phyloP scores from a whole-genome alignment of 345 rosid species.

The Gossypium bickii region DNA sequence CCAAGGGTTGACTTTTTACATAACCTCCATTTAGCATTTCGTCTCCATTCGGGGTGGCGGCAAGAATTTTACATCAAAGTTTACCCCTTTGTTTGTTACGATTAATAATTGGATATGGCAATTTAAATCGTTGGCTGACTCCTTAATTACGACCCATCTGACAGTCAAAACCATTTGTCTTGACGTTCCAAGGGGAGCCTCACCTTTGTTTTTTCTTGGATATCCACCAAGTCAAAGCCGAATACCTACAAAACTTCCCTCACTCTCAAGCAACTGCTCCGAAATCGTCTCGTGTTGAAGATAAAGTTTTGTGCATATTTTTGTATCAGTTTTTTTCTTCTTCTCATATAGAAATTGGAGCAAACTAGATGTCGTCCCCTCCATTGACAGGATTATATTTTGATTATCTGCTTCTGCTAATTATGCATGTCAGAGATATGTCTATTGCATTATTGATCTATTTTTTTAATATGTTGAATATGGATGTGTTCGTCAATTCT shows the following conservation, averaged over 20 bases:
- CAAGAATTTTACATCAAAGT: no score
- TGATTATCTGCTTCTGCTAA: slow-evolving; percentile 16
- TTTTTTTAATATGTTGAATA: not conserved
- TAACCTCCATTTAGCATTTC: slow-evolving; percentile 12
- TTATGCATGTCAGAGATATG: not conserved
- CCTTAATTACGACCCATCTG: slow-evolving; percentile 19
- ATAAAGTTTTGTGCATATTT: not conserved
- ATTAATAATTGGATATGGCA: no score
- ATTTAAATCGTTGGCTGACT: no score
- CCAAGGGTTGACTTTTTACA: slow-evolving; percentile 48
- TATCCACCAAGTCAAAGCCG: slow-evolving; percentile 61
- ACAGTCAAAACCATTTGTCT: slow-evolving; percentile 46
- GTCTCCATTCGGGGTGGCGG: no score
- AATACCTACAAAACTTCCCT: slow-evolving; percentile 44
- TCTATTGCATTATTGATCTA: not conserved
- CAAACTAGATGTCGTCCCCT: not conserved
- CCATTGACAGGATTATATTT: not conserved
- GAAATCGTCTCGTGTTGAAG: not conserved
- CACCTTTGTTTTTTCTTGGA: slow-evolving; percentile 7
- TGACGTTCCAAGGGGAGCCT: not conserved
- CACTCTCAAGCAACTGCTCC: slow-evolving; percentile 41
- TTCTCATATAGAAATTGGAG: not conserved
- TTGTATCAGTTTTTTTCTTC: no score
- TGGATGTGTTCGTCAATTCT: not conserved
- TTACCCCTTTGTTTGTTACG: no score